phyloP scores from a whole-genome alignment of 371 early-diverging fungal species.

The Rhizopus delemar region DNA sequence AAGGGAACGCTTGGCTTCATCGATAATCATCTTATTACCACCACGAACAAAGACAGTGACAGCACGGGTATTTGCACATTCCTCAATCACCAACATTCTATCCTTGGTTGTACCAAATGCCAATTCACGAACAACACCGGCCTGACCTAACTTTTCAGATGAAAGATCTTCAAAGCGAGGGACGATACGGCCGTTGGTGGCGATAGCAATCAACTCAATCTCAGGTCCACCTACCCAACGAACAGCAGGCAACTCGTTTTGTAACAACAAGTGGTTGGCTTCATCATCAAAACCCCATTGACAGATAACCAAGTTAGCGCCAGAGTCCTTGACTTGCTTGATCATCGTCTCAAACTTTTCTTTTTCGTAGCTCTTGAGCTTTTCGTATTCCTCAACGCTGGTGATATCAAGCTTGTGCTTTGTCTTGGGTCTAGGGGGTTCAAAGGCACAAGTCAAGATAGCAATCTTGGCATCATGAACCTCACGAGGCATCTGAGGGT shows the following conservation, averaged over 20 bases:
- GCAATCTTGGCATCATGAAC: conserved; percentile 97
- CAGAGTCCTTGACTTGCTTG: conserved; percentile 92
- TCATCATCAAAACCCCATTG: conserved; percentile 99
- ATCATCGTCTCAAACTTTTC: conserved; percentile 98
- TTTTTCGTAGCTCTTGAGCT: conserved; percentile 94
- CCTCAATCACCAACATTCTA: conserved; percentile 97
- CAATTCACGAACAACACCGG: conserved; percentile 93
- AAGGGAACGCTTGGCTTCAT: conserved; percentile 99
- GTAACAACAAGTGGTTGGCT: conserved; percentile 98
- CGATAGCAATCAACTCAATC: conserved; percentile 98
- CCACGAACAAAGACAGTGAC: conserved; percentile 99
- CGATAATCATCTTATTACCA: conserved; percentile 99
- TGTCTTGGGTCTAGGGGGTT: conserved; percentile 99
- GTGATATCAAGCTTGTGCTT: conserved; percentile 99
- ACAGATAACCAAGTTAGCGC: conserved; percentile 98
- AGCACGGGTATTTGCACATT: conserved; percentile 96
- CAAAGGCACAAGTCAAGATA: conserved; percentile 99
- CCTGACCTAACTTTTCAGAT: conserved; percentile 90
- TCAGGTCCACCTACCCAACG: conserved; percentile 99
- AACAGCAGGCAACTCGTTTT: conserved; percentile 98
- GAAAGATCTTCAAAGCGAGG: conserved; percentile 98
- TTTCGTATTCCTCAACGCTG: conserved; percentile 96
- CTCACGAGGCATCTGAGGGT: conserved; percentile 99
- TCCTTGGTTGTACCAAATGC: conserved; percentile 98
- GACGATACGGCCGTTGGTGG: conserved; percentile 98